These are phyloP conservation scores for Leonotis leonurus DNA, from an alignment of 257 asterid species.

Conservation along the genomic window DNA sequence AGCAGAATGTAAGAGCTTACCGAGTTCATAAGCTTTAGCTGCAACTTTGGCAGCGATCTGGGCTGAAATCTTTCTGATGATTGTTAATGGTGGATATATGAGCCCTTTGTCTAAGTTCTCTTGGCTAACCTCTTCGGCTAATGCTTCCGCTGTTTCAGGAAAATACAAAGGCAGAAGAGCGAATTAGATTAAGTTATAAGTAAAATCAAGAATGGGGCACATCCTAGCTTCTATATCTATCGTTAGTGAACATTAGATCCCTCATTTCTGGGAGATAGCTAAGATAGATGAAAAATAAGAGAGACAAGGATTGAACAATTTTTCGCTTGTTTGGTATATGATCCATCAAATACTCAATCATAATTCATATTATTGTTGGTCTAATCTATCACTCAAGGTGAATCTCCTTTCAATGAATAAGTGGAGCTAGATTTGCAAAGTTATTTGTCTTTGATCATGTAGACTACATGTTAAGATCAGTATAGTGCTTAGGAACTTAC, in stretches of 20 bases:
- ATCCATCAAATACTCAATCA: too few relatives aligned
- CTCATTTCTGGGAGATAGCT: background rate
- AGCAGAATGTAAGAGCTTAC: constrained; percentile 30
- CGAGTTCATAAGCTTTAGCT: constrained; percentile 87
- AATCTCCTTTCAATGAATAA: background rate
- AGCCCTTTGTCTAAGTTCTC: constrained; percentile 80
- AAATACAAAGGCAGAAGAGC: background rate
- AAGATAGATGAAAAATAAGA: too few relatives aligned
- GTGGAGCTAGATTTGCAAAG: background rate
- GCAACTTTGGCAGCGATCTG: constrained; percentile 90
- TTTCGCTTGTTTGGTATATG: background rate
- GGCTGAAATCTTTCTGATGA: constrained; percentile 91
- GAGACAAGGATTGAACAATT: background rate
- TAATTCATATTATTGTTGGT: too few relatives aligned
- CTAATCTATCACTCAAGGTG: too few relatives aligned
- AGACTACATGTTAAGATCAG: background rate
- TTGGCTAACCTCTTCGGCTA: constrained; percentile 75
- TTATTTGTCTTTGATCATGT: background rate
- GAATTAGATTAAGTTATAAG: background rate
- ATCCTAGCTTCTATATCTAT: background rate
- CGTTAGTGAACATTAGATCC: background rate
- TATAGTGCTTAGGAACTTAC: constrained; percentile 40
- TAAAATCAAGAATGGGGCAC: background rate
- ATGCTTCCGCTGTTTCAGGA: constrained; percentile 77
- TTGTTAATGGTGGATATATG: constrained; percentile 77